Evolutionary conservation across 257 asterid species (phyloP), one percentile per base, ranked within the genome.

Genomic region (Nicotiana paniculata): DNA sequence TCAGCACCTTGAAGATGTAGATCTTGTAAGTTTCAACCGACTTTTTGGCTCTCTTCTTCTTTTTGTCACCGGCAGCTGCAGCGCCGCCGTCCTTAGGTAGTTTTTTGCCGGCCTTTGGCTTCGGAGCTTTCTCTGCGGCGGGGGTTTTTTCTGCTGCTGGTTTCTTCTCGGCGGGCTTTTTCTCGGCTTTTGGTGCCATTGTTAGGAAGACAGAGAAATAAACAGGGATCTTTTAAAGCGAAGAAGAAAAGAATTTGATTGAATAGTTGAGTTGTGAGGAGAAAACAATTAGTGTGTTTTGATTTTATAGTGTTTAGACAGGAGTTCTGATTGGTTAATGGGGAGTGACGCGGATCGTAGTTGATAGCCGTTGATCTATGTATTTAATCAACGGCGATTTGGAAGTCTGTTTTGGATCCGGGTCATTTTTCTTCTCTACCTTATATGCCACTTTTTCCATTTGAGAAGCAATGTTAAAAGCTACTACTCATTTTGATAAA

Each of bases 1-100:
- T 82, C 81, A 82, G 17, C 69, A 82, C 86, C 76, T 83, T 83
- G 77, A 83, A 83, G 74, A 83, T 83, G 66, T 83, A 83, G 76
- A 83, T 83, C 86, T 83, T 83, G 67, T 83, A 83, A 8, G 86
- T 83, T 33, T 83, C 83, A 5, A 65, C 61, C 12, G 79, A 6
- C 76, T 83, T 83, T 80, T 83, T 83, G 9, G 81, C 9, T 62
- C 83, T 72, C 81, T 83, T 83, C 77, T 83, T 83, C 83, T 83
- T 83, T 6, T 83, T 79, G 30, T 78, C 83, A 15, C 72, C 80
- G 4, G 79, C 62, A 5, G 43, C 46, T 2, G 83, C 74, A 13
- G 83, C 78, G 0, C 74, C 72, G 18, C 48, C 46, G 9, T 83
- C 86, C 15, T 83, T 83, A 0, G 86, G 83, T 10, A 83, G 75